These are phyloP conservation scores for Theileria equi DNA, from an alignment of 169 alveolate genomes.

Conservation along the genomic window DNA sequence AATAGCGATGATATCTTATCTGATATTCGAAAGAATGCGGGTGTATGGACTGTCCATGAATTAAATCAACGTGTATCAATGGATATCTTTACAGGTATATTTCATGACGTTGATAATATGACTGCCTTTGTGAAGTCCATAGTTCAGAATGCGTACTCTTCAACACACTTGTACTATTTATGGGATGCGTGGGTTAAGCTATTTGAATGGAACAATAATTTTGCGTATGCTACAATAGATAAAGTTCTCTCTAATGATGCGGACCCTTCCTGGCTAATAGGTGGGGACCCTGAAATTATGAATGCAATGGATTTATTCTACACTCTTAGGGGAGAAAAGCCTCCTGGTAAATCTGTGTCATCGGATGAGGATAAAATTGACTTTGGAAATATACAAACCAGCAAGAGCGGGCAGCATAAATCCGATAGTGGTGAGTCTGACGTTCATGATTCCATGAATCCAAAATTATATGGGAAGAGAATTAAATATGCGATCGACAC, in stretches of 20 bases:
- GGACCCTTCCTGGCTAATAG: too few relatives aligned
- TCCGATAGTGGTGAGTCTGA: too few relatives aligned
- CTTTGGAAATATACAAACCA: too few relatives aligned
- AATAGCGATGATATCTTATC: background rate
- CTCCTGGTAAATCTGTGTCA: too few relatives aligned
- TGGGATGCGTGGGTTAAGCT: constrained; percentile 11
- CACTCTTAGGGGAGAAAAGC: too few relatives aligned
- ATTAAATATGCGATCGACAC: constrained; percentile 6
- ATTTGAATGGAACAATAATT: background rate
- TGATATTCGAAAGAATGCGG: constrained; percentile 1
- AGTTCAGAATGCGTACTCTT: constrained; percentile 1
- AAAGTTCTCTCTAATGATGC: background rate
- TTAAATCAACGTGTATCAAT: background rate
- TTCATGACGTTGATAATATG: background rate
- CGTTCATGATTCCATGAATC: too few relatives aligned
- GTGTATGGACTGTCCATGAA: constrained; percentile 7
- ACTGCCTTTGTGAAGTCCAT: background rate
- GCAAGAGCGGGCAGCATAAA: too few relatives aligned
- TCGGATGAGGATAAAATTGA: too few relatives aligned
- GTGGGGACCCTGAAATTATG: too few relatives aligned
- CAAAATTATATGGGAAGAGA: background rate
- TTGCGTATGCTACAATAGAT: background rate
- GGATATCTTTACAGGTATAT: background rate
- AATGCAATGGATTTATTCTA: too few relatives aligned
- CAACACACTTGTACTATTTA: background rate